phyloP scores from a whole-genome alignment of 2,329 filamentous ascomycete species.

The Colletotrichum agaves region DNA sequence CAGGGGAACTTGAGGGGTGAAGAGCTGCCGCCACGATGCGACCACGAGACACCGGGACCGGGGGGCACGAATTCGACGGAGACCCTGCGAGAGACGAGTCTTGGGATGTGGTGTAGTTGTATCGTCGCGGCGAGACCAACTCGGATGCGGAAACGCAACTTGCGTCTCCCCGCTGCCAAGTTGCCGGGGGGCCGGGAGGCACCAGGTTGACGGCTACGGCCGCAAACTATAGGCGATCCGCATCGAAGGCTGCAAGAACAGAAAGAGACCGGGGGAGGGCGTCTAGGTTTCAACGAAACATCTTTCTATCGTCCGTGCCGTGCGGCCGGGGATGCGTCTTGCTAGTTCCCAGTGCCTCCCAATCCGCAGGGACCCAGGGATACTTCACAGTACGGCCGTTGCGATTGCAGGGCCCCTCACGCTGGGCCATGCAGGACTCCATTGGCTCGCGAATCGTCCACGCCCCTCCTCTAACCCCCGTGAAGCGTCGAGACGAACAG shows the following conservation, averaged over 20 bases:
- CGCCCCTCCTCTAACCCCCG: constrained; percentile 71
- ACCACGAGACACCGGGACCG: constrained; percentile 20
- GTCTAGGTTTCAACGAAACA: constrained; percentile 35
- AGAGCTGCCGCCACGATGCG: constrained; percentile 33
- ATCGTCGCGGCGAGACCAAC: constrained; percentile 13
- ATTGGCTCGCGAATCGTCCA: constrained; percentile 26
- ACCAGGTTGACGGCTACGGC: constrained; percentile 28
- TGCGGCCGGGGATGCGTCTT: constrained; percentile 25
- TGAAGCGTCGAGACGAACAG: constrained; percentile 97
- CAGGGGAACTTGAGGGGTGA: constrained; percentile 33
- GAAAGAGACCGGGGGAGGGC: constrained; percentile 20
- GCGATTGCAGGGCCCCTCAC: constrained; percentile 23
- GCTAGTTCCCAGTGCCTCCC: constrained; percentile 12
- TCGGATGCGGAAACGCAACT: constrained; percentile 28
- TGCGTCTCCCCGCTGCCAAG: constrained; percentile 29
- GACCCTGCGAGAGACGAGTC: not conserved
- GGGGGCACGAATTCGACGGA: constrained; percentile 11
- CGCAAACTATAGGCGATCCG: constrained; percentile 17
- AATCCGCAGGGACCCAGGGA: constrained; percentile 13
- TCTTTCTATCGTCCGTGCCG: constrained; percentile 23
- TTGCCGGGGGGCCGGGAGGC: not conserved
- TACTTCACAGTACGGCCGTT: constrained; percentile 37
- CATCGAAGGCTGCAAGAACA: constrained; percentile 25
- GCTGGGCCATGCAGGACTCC: not conserved
- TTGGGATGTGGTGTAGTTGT: constrained; percentile 30